These are phyloP conservation scores for Trichosporon sp. DNA, from an alignment of 1,284 basidiomycete species.

Conservation along the genomic window DNA sequence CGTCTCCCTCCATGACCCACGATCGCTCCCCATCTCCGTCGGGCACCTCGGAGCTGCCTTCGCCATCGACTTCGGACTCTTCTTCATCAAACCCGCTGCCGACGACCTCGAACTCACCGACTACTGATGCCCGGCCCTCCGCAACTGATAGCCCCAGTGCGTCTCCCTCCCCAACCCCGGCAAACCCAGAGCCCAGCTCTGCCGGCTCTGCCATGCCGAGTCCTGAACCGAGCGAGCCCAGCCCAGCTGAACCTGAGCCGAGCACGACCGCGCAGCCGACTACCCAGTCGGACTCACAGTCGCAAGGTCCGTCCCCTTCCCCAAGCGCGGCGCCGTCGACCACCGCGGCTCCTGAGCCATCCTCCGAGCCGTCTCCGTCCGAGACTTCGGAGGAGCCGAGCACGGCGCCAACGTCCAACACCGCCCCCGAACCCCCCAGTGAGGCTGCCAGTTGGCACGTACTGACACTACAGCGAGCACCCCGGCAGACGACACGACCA, in stretches of 20 bases:
- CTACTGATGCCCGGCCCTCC: not conserved
- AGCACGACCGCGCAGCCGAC: not conserved
- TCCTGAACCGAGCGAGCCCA: not conserved
- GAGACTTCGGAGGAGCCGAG: not conserved
- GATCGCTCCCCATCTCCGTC: not conserved
- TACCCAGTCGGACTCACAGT: not conserved
- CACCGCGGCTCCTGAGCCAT: not conserved
- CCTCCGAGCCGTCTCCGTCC: not conserved
- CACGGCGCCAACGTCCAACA: not conserved
- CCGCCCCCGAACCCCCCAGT: not conserved
- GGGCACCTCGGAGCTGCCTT: not conserved
- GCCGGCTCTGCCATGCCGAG: not conserved
- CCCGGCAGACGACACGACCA: not conserved
- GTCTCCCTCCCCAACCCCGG: not conserved
- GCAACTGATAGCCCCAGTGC: conserved; percentile 2
- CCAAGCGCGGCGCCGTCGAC: not conserved
- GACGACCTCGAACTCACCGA: not conserved
- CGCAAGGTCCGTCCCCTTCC: conserved; percentile 5
- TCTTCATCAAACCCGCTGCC: not conserved
- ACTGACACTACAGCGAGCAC: not conserved
- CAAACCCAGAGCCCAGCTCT: not conserved
- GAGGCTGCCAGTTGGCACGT: not conserved
- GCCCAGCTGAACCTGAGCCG: not conserved
- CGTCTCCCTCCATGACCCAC: not conserved
- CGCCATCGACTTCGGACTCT: not conserved